Conservation (phyloP, 495 filamentous ascomycete genomes). For the Penicillium taxi region DNA sequence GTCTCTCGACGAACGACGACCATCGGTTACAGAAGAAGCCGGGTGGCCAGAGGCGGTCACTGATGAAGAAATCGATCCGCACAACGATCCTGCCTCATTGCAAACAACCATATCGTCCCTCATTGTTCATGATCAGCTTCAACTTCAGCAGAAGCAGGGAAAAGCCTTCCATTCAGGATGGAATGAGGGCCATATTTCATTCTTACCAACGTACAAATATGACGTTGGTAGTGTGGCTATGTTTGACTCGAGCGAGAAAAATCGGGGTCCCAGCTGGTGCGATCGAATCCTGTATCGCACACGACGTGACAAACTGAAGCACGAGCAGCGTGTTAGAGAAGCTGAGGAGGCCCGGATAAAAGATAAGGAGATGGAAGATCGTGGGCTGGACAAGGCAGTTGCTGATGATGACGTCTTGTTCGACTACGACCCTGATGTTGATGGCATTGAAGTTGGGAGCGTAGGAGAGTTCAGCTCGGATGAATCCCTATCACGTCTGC, state of each 20-base stretch:
- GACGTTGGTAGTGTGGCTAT: conserved; percentile 88
- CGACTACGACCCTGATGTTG: conserved; percentile 80
- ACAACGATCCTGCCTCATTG: conserved; percentile 55
- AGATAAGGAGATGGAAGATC: conserved; percentile 78
- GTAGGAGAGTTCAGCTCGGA: conserved; percentile 50
- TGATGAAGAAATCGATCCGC: conserved; percentile 35
- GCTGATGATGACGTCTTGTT: conserved; percentile 82
- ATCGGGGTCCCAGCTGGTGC: conserved; percentile 90
- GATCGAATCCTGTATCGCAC: conserved; percentile 90
- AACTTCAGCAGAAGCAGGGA: conserved; percentile 57
- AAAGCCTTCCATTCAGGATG: conserved; percentile 87
- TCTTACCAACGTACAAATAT: conserved; percentile 93
- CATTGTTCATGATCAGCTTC: conserved; percentile 84
- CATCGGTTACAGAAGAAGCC: conserved; percentile 1
- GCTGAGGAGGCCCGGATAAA: conserved; percentile 57
- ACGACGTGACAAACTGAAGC: conserved; percentile 58
- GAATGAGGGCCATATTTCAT: conserved; percentile 80
- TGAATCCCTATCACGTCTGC: conserved; percentile 17
- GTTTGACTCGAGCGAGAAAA: conserved; percentile 94
- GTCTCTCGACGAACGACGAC: conserved; percentile 3
- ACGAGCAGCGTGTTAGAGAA: conserved; percentile 58
- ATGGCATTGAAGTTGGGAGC: conserved; percentile 37
- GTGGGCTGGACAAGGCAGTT: conserved; percentile 63
- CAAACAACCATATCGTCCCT: conserved; percentile 81
- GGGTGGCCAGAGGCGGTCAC: conserved; percentile 15